phyloP scores from a whole-genome alignment of 2,329 filamentous ascomycete genomes.

The Hymenoscyphus occultus region DNA sequence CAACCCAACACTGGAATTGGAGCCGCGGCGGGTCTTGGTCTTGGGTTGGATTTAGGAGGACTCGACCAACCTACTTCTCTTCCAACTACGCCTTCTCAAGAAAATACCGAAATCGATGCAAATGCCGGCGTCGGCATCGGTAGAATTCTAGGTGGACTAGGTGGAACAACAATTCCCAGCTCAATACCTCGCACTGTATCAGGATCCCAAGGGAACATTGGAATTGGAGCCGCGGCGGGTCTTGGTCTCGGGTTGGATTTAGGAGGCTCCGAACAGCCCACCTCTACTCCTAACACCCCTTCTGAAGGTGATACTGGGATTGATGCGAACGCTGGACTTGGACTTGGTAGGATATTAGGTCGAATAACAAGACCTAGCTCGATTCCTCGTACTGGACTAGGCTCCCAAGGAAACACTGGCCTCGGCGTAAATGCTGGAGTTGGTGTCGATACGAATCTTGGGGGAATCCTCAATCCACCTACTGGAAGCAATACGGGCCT shows the following conservation, averaged over 20 bases:
- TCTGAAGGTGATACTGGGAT: background rate
- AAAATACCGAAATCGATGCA: background rate
- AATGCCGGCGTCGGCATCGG: background rate
- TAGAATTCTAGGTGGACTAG: too few relatives aligned
- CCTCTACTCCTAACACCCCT: background rate
- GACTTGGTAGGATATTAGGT: too few relatives aligned
- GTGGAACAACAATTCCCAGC: too few relatives aligned
- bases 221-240: background rate
- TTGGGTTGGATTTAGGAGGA: background rate
- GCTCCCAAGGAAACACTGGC: background rate
- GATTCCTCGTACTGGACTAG: background rate
- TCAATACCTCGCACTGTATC: background rate
- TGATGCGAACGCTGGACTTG: background rate
- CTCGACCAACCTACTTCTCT: too few relatives aligned
- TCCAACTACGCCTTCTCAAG: background rate
- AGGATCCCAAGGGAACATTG: background rate
- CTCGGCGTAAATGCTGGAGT: background rate
- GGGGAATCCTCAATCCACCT: too few relatives aligned
- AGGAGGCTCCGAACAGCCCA: too few relatives aligned
- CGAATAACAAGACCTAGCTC: too few relatives aligned
- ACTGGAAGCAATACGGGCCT: too few relatives aligned
- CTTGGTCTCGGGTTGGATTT: background rate
- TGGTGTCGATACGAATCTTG: background rate
- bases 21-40: background rate
- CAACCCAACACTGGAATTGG: background rate